Percentiles rank a stretch among this genome's conserved stretches.
phyloP scores from a whole-genome alignment of 208 protist species.

The Trypanosoma avium region DNA sequence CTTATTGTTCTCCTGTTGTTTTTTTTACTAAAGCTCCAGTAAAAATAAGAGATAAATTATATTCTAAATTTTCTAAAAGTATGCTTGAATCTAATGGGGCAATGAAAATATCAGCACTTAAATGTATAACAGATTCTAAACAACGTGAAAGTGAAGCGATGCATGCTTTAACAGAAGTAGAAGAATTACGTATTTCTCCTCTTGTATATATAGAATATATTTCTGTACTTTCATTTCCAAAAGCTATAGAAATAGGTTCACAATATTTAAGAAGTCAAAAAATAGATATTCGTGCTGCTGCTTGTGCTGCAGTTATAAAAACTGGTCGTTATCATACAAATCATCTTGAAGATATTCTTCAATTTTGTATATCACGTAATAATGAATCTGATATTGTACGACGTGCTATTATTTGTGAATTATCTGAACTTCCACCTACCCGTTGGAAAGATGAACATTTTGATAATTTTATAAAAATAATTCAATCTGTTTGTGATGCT shows the following conservation, averaged over 20 bases:
- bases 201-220: not conserved
- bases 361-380: slow-evolving; percentile 14
- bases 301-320: not conserved
- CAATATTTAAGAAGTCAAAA: slow-evolving; percentile 3
- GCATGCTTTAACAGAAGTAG: slow-evolving; percentile 5
- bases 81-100: not conserved
- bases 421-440: slow-evolving; percentile 2
- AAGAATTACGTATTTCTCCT: slow-evolving; percentile 4
- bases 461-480: slow-evolving; percentile 5
- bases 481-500: slow-evolving; percentile 5
- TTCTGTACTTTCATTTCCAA: slow-evolving; percentile 5
- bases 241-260: slow-evolving; percentile 3
- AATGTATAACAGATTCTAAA: not conserved
- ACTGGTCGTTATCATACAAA: slow-evolving; percentile 11
- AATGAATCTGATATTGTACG: slow-evolving; percentile 23
- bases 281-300: not conserved
- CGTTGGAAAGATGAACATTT: slow-evolving; percentile 20
- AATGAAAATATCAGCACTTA: slow-evolving; percentile 4
- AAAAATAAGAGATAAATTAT: slow-evolving; percentile 2
- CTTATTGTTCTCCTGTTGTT: not conserved
- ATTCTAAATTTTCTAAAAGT: not conserved
- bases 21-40: slow-evolving; percentile 1
- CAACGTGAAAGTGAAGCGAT: slow-evolving; percentile 22
- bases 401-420: not conserved
- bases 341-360: slow-evolving; percentile 21